Conservation (phyloP, 192 early-diverging fungal genomes). For the Phlyctochytrium planicorne region DNA sequence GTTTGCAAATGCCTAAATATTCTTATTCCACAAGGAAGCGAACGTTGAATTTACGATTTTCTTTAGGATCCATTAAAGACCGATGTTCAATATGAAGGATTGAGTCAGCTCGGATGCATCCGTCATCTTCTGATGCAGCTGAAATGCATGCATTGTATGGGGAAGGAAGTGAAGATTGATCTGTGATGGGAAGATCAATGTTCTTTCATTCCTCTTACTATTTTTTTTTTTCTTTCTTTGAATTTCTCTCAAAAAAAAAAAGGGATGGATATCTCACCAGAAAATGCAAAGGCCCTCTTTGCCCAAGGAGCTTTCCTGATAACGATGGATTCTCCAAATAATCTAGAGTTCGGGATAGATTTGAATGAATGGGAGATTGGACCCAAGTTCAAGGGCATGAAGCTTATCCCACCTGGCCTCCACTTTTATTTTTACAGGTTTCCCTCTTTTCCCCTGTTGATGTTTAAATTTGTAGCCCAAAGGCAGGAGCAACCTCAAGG, state of each 20-base stretch:
- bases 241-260: constrained; percentile 14
- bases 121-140: no score
- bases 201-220: no score
- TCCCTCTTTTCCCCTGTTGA: not conserved
- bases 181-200: no score
- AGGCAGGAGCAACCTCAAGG: constrained; percentile 54
- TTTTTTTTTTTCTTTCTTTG: no score
- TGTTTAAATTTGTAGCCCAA: constrained; percentile 16
- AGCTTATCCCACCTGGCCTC: constrained; percentile 89
- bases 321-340: constrained; percentile 73
- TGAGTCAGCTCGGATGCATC: no score
- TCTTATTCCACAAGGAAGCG: no score
- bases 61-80: no score
- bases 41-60: no score
- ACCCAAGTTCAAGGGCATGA: constrained; percentile 86
- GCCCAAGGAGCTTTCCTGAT: constrained; percentile 77
- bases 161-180: no score
- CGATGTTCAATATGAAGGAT: no score
- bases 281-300: constrained; percentile 75
- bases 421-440: constrained; percentile 92
- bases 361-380: constrained; percentile 87
- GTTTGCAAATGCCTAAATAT: no score
- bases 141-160: no score
- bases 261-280: constrained; percentile 75
- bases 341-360: constrained; percentile 89